A percentile compares a stretch with the other conserved stretches of the same genome.
Evolutionary conservation across 2,329 filamentous ascomycete genomes (phyloP).

Genomic region (Neopestalotiopsis sp.): DNA sequence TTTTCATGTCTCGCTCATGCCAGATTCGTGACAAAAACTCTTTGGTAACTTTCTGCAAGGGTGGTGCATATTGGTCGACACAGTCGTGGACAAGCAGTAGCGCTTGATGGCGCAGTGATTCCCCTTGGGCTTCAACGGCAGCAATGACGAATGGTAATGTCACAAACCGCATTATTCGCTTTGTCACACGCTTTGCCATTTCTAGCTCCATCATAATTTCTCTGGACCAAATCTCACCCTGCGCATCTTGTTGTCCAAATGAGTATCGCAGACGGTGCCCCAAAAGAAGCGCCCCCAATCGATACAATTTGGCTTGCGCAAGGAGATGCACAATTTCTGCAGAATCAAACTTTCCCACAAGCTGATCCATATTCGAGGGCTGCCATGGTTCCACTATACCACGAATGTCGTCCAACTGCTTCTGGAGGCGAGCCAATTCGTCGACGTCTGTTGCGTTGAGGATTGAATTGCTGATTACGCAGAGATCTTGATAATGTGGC

Average conservation of each 20-base stretch:
- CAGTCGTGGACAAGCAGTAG: conserved; percentile 27
- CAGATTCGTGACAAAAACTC: conserved; percentile 31
- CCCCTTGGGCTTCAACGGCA: conserved; percentile 29
- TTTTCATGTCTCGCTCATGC: conserved; percentile 30
- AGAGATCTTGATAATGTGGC: conserved; percentile 33
- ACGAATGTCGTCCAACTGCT: conserved; percentile 27
- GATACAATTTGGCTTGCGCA: conserved; percentile 33
- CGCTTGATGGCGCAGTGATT: conserved; percentile 21
- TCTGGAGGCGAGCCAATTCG: conserved; percentile 22
- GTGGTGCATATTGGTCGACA: conserved; percentile 28
- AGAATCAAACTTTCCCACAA: conserved; percentile 26
- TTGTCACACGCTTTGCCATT: conserved; percentile 26
- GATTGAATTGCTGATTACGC: conserved; percentile 30
- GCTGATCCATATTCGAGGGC: conserved; percentile 25
- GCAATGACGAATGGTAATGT: conserved; percentile 34
- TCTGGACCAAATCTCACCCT: conserved; percentile 32
- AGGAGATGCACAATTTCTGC: conserved; percentile 32
- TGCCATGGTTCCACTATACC: conserved; percentile 29
- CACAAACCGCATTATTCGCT: conserved; percentile 28
- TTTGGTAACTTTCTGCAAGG: conserved; percentile 29
- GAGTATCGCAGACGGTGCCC: conserved; percentile 29
- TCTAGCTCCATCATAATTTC: conserved; percentile 34
- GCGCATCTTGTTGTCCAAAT: conserved; percentile 29
- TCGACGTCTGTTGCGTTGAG: conserved; percentile 20
- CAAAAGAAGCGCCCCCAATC: conserved; percentile 30